These are phyloP conservation scores for Salix brachista DNA, from an alignment of 345 rosid species.

Conservation along the genomic window DNA sequence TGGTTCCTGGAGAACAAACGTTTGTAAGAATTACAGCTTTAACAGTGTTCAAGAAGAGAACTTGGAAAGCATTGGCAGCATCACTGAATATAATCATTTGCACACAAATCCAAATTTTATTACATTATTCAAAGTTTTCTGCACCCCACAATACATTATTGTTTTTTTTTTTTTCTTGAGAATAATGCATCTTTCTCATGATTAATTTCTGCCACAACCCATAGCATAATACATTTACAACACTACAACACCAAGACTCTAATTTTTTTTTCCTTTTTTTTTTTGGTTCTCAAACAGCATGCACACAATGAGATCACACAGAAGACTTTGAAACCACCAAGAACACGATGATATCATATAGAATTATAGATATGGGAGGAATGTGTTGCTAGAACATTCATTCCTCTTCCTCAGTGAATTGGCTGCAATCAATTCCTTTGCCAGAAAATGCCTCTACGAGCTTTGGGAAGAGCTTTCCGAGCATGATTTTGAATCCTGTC, in stretches of 20 bases:
- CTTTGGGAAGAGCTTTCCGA: slow-evolving; percentile 70
- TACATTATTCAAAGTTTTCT: not conserved
- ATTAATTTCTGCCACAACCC: no score
- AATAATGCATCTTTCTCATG: not conserved
- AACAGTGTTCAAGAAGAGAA: not conserved
- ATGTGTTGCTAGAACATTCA: slow-evolving; percentile 13
- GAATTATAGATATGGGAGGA: slow-evolving; percentile 9
- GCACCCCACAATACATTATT: not conserved
- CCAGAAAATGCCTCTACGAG: slow-evolving; percentile 66
- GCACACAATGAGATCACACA: not conserved
- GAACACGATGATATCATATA: slow-evolving; percentile 16
- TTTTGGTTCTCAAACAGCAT: not conserved
- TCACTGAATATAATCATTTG: not conserved
- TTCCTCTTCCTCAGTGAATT: slow-evolving; percentile 27
- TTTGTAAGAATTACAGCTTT: not conserved
- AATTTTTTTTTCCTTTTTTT: not conserved
- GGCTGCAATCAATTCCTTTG: slow-evolving; percentile 63
- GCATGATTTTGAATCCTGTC: slow-evolving; percentile 95
- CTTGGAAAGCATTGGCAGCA: not conserved
- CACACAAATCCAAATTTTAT: not conserved
- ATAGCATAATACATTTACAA: not conserved
- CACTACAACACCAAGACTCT: not conserved
- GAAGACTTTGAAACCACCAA: not conserved
- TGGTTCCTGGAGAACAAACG: not conserved
- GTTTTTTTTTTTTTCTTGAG: not conserved